These are phyloP conservation scores for Starmerella geochares DNA, from an alignment of 805 yeast species.

Conservation along the genomic window DNA sequence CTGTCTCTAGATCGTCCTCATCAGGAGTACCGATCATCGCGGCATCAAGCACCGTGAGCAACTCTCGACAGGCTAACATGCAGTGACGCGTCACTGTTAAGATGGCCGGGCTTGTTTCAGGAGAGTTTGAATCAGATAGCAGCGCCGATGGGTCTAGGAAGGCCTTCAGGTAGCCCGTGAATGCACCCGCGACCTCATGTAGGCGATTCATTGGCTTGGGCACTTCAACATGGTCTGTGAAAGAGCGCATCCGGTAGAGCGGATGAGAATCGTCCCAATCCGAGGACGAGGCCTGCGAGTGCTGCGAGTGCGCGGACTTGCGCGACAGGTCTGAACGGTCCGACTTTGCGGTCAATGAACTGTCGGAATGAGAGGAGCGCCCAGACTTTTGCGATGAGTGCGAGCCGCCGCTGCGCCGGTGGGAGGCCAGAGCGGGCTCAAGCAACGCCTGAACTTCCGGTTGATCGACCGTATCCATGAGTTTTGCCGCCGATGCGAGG, in stretches of 20 bases:
- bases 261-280: conserved; percentile 7
- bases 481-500: conserved; percentile 29
- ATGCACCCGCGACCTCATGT: conserved; percentile 32
- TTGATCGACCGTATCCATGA: conserved; percentile 29
- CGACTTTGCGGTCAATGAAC: not conserved
- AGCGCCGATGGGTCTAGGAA: conserved; percentile 29
- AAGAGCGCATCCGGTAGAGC: conserved; percentile 18
- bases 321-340: not conserved
- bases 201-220: conserved; percentile 31
- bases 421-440: not conserved
- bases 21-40: conserved; percentile 26
- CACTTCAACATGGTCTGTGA: conserved; percentile 13
- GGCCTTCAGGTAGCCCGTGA: conserved; percentile 30
- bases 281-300: conserved; percentile 3
- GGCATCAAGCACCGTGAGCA: conserved; percentile 32
- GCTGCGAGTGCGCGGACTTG: conserved; percentile 1
- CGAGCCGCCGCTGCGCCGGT: not conserved
- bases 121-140: conserved; percentile 26
- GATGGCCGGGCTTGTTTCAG: conserved; percentile 27
- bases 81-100: conserved; percentile 33
- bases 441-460: conserved; percentile 17
- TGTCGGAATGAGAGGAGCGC: not conserved
- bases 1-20: conserved; percentile 27
- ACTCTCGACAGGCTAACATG: conserved; percentile 35
- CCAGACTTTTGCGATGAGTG: not conserved